These are phyloP conservation scores for Penicillium janthinellum DNA, from an alignment of 2,329 filamentous ascomycete species.

Conservation along the genomic window DNA sequence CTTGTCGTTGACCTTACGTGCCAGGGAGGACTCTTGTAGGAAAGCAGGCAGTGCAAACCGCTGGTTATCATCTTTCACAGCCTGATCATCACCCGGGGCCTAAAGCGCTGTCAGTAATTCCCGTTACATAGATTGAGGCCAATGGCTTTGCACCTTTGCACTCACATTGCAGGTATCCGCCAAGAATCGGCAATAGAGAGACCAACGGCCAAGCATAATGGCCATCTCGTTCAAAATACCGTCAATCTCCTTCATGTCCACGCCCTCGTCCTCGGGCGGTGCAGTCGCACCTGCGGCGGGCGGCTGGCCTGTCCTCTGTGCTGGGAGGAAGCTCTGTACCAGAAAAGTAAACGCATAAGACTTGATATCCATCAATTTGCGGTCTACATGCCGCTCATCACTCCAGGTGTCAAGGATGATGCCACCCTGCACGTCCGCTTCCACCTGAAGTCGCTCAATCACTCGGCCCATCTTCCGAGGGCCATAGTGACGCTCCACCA, in stretches of 20 bases:
- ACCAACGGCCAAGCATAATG: slow-evolving; percentile 91
- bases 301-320: slow-evolving; percentile 69
- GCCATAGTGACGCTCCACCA: slow-evolving; percentile 95
- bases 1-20: slow-evolving; percentile 73
- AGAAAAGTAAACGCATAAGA: slow-evolving; percentile 97
- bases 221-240: slow-evolving; percentile 83
- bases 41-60: slow-evolving; percentile 71
- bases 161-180: slow-evolving; percentile 80
- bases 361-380: slow-evolving; percentile 90
- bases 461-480: slow-evolving; percentile 90
- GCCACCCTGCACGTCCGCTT: slow-evolving; percentile 93
- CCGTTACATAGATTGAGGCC: neutral
- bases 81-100: slow-evolving; percentile 48
- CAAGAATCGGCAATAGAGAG: slow-evolving; percentile 86
- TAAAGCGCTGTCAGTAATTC: slow-evolving; percentile 10
- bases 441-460: slow-evolving; percentile 87
- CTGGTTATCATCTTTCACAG: slow-evolving; percentile 54
- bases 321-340: slow-evolving; percentile 86
- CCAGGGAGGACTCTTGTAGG: slow-evolving; percentile 75
- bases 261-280: slow-evolving; percentile 83
- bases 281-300: slow-evolving; percentile 64
- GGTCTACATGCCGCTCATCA: slow-evolving; percentile 81
- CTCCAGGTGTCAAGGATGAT: slow-evolving; percentile 95
- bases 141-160: neutral
- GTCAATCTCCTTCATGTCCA: slow-evolving; percentile 97